These are phyloP conservation scores for Lasiosphaeria ovina DNA, from an alignment of 495 filamentous ascomycete genomes.

Conservation along the genomic window DNA sequence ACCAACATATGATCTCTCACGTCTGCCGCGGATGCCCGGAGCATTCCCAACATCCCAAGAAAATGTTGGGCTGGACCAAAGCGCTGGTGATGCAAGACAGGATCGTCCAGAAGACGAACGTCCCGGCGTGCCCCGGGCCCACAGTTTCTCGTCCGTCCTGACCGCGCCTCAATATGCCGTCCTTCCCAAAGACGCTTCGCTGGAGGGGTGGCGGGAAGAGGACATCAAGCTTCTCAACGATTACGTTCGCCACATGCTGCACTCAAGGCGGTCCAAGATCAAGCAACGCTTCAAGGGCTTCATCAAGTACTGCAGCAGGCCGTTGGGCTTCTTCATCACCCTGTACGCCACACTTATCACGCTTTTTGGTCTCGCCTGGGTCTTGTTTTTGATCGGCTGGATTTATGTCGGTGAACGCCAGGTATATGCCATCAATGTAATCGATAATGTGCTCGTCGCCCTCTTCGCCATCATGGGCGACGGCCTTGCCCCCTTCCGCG, in stretches of 20 bases:
- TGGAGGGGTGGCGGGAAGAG: slow-evolving; percentile 66
- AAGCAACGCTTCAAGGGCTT: slow-evolving; percentile 74
- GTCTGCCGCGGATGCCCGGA: slow-evolving; percentile 26
- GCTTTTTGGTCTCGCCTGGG: slow-evolving; percentile 77
- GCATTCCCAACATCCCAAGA: slow-evolving; percentile 26
- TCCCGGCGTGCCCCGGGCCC: slow-evolving; percentile 16
- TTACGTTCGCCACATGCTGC: slow-evolving; percentile 77
- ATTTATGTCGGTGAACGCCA: slow-evolving; percentile 74
- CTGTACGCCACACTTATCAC: slow-evolving; percentile 80
- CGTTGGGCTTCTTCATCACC: slow-evolving; percentile 73
- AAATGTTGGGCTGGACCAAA: slow-evolving; percentile 10
- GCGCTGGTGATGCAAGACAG: slow-evolving; percentile 11
- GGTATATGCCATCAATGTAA: slow-evolving; percentile 67
- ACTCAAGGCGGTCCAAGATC: slow-evolving; percentile 72
- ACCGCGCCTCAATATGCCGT: slow-evolving; percentile 54
- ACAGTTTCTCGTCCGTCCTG: slow-evolving; percentile 46
- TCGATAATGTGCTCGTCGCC: slow-evolving; percentile 74
- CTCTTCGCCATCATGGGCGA: slow-evolving; percentile 77
- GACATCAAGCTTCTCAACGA: slow-evolving; percentile 74
- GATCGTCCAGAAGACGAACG: neutral
- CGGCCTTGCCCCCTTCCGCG: slow-evolving; percentile 71
- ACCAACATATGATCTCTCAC: slow-evolving; percentile 71
- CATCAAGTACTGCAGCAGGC: slow-evolving; percentile 66
- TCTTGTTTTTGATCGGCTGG: slow-evolving; percentile 82
- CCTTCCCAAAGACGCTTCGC: slow-evolving; percentile 59